Conservation (phyloP, 2,329 filamentous ascomycete species). For the Hysterium pulicare region DNA sequence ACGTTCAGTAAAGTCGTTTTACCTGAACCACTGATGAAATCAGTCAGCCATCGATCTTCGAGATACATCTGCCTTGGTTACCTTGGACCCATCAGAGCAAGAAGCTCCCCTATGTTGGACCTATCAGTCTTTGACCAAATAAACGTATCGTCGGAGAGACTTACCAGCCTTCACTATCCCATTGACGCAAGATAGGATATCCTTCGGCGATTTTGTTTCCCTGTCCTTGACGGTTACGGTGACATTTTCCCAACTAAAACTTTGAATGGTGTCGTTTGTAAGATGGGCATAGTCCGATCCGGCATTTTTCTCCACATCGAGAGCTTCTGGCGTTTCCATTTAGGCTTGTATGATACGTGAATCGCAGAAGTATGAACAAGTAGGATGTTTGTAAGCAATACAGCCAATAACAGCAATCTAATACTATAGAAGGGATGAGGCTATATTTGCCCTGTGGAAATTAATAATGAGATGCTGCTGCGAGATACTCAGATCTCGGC, state of each 20-base stretch:
- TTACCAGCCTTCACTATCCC: slow-evolving; percentile 63
- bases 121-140: not conserved
- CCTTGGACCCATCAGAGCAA: slow-evolving; percentile 77
- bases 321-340: not conserved
- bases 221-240: slow-evolving; percentile 71
- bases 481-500: not conserved
- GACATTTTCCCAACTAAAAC: slow-evolving; percentile 64
- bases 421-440: not conserved
- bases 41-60: not conserved
- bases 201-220: slow-evolving; percentile 59
- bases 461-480: not conserved
- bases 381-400: too few species aligned
- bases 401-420: too few species aligned
- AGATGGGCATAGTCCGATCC: slow-evolving; percentile 51
- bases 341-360: too few species aligned
- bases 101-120: slow-evolving; percentile 56
- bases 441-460: not conserved
- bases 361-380: too few species aligned
- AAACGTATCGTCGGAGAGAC: slow-evolving; percentile 2
- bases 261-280: slow-evolving; percentile 61
- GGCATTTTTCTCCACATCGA: slow-evolving; percentile 47
- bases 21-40: slow-evolving; percentile 51
- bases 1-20: slow-evolving; percentile 84
- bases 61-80: slow-evolving; percentile 28
- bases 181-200: slow-evolving; percentile 61